Evolutionary conservation across 192 early-diverging fungal genomes (phyloP).

Genomic region (Coemansia guatemalensis): DNA sequence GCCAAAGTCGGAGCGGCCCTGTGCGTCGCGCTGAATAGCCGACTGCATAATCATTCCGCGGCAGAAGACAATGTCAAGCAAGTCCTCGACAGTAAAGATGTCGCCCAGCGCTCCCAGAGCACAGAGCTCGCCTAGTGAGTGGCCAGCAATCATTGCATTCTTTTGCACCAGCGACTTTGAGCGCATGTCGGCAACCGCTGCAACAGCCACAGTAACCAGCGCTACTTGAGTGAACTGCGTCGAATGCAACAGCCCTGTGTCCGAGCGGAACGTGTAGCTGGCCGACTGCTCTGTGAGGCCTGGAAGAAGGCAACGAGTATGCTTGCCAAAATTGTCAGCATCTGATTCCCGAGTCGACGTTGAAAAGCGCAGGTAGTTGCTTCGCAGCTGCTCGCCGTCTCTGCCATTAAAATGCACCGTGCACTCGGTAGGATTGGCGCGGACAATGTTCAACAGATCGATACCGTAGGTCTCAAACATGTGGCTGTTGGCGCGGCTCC

Average conservation of each 20-base stretch:
- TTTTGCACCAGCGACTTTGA: slow-evolving; percentile 73
- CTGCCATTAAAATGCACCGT: slow-evolving; percentile 82
- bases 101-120: slow-evolving; percentile 71
- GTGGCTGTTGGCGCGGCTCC: slow-evolving; percentile 86
- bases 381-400: slow-evolving; percentile 77
- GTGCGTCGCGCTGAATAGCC: slow-evolving; percentile 73
- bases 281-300: slow-evolving; percentile 32
- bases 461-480: slow-evolving; percentile 82
- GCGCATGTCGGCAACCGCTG: slow-evolving; percentile 82
- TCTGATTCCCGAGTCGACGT: slow-evolving; percentile 60
- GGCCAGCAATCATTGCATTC: slow-evolving; percentile 83
- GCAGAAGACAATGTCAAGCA: slow-evolving; percentile 89
- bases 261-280: slow-evolving; percentile 79
- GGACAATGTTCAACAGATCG: slow-evolving; percentile 87
- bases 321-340: slow-evolving; percentile 52
- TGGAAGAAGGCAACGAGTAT: not conserved
- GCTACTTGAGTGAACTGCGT: slow-evolving; percentile 93
- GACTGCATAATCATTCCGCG: slow-evolving; percentile 95
- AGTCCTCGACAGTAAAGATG: slow-evolving; percentile 70
- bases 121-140: slow-evolving; percentile 90
- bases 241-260: slow-evolving; percentile 76
- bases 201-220: slow-evolving; percentile 82
- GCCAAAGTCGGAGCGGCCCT: slow-evolving; percentile 84
- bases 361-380: slow-evolving; percentile 63
- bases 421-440: slow-evolving; percentile 66